phyloP scores from a whole-genome alignment of 441 rosid genomes.

The Jatropha podagrica region DNA sequence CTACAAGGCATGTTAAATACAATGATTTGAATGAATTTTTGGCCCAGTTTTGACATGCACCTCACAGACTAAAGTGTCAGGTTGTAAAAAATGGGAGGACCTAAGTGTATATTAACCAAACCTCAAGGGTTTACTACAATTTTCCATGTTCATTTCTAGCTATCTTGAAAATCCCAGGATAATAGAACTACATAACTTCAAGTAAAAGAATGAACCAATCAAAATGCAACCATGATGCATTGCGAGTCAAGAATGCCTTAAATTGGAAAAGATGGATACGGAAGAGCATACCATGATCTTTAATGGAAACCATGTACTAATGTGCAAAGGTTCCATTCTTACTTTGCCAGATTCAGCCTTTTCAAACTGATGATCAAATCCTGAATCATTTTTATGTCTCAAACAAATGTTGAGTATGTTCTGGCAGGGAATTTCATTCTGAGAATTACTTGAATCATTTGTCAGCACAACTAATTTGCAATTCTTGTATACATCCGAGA shows the following conservation, averaged over 20 bases:
- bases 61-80: neutral
- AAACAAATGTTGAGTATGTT: slow-evolving; percentile 43
- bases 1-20: neutral
- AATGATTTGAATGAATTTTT: neutral
- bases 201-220: neutral
- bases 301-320: slow-evolving; percentile 26
- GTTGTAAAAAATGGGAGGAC: neutral
- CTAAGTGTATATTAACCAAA: neutral
- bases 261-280: slow-evolving; percentile 9
- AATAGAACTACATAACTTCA: neutral
- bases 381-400: slow-evolving; percentile 38
- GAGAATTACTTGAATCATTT: slow-evolving; percentile 56
- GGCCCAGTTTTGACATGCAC: neutral
- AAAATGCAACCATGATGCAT: neutral
- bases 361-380: slow-evolving; percentile 26
- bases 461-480: slow-evolving; percentile 54
- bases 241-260: neutral
- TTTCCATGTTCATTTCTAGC: neutral
- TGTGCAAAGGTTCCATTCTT: slow-evolving; percentile 32
- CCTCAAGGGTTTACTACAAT: neutral
- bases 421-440: slow-evolving; percentile 50
- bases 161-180: neutral
- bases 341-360: slow-evolving; percentile 26
- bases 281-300: slow-evolving; percentile 41
- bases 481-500: slow-evolving; percentile 28